Evolutionary conservation across 257 asterid genomes (phyloP).

Genomic region (Solanum clarkiae): DNA sequence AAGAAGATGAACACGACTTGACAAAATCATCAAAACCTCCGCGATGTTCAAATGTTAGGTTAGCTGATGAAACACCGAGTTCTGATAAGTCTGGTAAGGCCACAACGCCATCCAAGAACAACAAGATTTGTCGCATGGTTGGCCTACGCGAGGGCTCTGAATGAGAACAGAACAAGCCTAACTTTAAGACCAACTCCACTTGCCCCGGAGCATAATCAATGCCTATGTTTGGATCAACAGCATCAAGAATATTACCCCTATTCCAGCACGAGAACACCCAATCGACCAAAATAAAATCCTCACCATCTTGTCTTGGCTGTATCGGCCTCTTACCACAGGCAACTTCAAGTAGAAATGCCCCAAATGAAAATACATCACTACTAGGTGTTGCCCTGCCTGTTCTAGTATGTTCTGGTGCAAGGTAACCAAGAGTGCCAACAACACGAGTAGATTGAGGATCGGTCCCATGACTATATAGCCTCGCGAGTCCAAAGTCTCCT

Average conservation of each 20-base stretch:
- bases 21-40: not conserved
- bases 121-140: not conserved
- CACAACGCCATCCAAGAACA: constrained; percentile 30
- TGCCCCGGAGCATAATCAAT: not conserved
- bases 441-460: not conserved
- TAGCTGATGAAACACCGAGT: not conserved
- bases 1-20: not conserved
- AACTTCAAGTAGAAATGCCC: not conserved
- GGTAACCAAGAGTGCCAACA: not conserved
- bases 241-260: not conserved
- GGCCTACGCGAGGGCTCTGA: not conserved
- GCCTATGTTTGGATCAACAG: not conserved
- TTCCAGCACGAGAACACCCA: not conserved
- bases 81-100: not conserved
- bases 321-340: not conserved
- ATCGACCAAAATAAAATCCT: not conserved
- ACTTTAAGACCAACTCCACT: not conserved
- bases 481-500: not conserved
- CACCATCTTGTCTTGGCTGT: not conserved
- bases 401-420: not conserved
- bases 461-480: not conserved
- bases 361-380: not conserved
- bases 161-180: not conserved
- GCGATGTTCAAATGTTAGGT: not conserved
- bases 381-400: not conserved